Evolutionary conservation across 2,329 filamentous ascomycete species (phyloP).

Genomic region (Cordyceps fumosorosea): DNA sequence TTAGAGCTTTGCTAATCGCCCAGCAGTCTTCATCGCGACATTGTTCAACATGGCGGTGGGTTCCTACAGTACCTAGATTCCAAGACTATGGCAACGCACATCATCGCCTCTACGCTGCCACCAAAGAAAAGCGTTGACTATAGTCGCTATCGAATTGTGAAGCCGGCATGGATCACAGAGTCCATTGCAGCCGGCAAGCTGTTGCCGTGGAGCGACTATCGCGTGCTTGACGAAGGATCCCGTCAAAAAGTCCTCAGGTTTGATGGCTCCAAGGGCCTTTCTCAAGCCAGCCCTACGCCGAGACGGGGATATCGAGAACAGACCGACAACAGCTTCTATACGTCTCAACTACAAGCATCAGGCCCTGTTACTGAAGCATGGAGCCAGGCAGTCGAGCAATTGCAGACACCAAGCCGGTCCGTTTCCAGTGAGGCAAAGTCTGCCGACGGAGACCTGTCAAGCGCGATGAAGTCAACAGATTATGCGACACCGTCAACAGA

Average conservation of each 20-base stretch:
- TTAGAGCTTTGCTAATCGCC: neutral
- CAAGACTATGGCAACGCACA: conserved; percentile 93
- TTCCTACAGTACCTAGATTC: conserved; percentile 93
- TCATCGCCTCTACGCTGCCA: conserved; percentile 83
- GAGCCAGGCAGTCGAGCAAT: conserved; percentile 24
- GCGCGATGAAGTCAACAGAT: conserved; percentile 2
- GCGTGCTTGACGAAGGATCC: conserved; percentile 76
- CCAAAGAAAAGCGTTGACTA: conserved; percentile 93
- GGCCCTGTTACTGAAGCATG: conserved; percentile 23
- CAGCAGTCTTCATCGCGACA: conserved; percentile 64
- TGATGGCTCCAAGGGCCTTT: conserved; percentile 56
- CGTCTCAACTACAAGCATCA: conserved; percentile 54
- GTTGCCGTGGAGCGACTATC: conserved; percentile 79
- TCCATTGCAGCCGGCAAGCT: conserved; percentile 75
- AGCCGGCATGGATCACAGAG: conserved; percentile 89
- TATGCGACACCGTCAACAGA: neutral
- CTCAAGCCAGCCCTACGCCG: conserved; percentile 53
- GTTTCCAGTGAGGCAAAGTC: neutral
- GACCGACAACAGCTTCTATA: conserved; percentile 77
- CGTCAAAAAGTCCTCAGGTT: conserved; percentile 70
- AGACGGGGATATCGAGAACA: conserved; percentile 70
- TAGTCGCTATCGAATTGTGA: conserved; percentile 80
- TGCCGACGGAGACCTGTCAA: conserved; percentile 10
- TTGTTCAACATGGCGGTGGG: conserved; percentile 88
- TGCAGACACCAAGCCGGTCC: conserved; percentile 18